These are phyloP conservation scores for Xylaria digitata DNA, from an alignment of 2,329 filamentous ascomycete species.

Conservation along the genomic window DNA sequence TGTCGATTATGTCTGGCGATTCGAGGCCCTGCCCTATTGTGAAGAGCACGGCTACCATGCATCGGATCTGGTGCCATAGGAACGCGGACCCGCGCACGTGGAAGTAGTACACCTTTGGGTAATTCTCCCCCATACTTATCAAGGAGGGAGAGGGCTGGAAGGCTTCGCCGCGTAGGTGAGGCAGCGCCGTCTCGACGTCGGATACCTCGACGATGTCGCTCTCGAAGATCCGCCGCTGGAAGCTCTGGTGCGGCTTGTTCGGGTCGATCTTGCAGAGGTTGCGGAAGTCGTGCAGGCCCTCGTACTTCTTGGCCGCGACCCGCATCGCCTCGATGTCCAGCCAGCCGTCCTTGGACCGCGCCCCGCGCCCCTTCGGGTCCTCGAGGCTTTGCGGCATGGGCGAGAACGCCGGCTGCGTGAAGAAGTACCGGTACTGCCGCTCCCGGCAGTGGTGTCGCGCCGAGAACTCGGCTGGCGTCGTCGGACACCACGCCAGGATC, in stretches of 20 bases:
- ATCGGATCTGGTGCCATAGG: slow-evolving; percentile 96
- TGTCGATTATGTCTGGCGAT: slow-evolving; percentile 74
- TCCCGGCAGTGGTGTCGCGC: slow-evolving; percentile 94
- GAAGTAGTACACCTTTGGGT: slow-evolving; percentile 84
- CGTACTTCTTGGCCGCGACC: slow-evolving; percentile 79
- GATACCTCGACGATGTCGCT: slow-evolving; percentile 80
- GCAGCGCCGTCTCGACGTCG: slow-evolving; percentile 63
- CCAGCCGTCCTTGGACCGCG: slow-evolving; percentile 72
- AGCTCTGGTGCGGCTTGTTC: slow-evolving; percentile 88
- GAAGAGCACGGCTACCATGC: slow-evolving; percentile 94
- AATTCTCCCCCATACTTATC: slow-evolving; percentile 19
- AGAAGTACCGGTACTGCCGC: slow-evolving; percentile 95
- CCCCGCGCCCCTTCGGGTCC: slow-evolving; percentile 52
- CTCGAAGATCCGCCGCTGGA: slow-evolving; percentile 80
- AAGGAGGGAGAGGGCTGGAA: slow-evolving; percentile 53
- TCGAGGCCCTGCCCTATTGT: slow-evolving; percentile 91
- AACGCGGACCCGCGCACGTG: slow-evolving; percentile 91
- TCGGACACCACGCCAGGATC: slow-evolving; percentile 91
- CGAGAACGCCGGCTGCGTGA: slow-evolving; percentile 89
- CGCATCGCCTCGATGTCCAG: slow-evolving; percentile 90
- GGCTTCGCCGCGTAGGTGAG: slow-evolving; percentile 62
- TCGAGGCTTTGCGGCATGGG: slow-evolving; percentile 70
- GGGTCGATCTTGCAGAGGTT: slow-evolving; percentile 97
- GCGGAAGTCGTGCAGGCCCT: slow-evolving; percentile 91
- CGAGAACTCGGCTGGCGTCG: slow-evolving; percentile 81